Conservation (phyloP, 1,284 basidiomycete species). For the Gymnopus androsaceus region DNA sequence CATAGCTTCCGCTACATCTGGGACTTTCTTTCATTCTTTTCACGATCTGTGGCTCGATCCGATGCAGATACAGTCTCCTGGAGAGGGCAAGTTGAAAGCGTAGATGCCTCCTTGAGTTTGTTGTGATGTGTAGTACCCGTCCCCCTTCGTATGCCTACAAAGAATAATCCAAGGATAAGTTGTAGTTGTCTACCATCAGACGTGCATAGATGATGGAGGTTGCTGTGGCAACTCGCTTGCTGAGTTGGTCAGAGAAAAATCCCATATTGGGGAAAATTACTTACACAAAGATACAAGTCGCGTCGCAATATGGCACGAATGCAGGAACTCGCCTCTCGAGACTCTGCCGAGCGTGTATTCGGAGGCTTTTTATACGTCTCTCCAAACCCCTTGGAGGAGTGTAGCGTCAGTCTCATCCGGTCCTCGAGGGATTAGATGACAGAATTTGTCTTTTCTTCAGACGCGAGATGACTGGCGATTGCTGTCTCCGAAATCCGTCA, state of each 20-base stretch:
- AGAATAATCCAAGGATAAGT: not conserved
- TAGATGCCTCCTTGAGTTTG: too few species aligned
- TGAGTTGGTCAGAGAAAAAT: too few species aligned
- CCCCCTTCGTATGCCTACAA: not conserved
- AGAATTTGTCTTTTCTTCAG: not conserved
- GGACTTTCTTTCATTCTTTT: too few species aligned
- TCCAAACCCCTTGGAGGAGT: slow-evolving; percentile 7
- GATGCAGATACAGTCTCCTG: too few species aligned
- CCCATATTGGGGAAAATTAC: too few species aligned
- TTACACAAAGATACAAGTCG: not conserved
- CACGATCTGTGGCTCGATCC: too few species aligned
- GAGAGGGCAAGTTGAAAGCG: too few species aligned
- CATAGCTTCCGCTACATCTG: too few species aligned
- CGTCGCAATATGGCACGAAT: not conserved
- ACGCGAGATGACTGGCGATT: not conserved
- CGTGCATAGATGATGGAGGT: too few species aligned
- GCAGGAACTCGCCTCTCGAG: not conserved
- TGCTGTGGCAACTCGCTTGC: too few species aligned
- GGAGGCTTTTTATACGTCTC: not conserved
- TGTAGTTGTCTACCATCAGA: not conserved
- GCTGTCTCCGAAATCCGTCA: not conserved
- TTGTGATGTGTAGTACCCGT: too few species aligned
- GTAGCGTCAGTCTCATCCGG: not conserved
- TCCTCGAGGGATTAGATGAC: slow-evolving; percentile 11
- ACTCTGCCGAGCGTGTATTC: not conserved